Conservation (phyloP, 768 basidiomycete genomes). For the Tulasnella sp. region DNA sequence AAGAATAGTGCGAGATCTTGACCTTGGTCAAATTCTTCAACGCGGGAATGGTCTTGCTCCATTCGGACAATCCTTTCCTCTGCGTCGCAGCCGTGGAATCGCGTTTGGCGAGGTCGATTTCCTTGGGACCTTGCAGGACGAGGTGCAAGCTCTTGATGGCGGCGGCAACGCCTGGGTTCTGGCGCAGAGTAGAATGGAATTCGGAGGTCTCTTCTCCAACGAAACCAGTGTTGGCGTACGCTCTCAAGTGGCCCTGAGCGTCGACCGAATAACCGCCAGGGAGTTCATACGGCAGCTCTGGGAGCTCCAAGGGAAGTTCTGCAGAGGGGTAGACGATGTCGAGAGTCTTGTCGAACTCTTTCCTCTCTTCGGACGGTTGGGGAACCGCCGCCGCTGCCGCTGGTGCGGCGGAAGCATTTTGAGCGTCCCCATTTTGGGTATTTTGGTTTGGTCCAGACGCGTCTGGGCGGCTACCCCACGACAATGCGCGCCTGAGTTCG, state of each 20-base stretch:
- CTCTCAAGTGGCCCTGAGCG: neutral
- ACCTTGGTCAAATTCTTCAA: neutral
- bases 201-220: neutral
- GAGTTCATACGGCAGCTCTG: conserved; percentile 8
- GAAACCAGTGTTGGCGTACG: neutral
- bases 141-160: conserved; percentile 7
- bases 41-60: conserved; percentile 19
- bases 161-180: neutral
- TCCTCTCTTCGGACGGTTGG: neutral
- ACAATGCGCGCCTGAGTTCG: neutral
- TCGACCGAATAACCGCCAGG: neutral
- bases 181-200: conserved; percentile 1
- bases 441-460: neutral
- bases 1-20: conserved; percentile 4
- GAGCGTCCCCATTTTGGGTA: neutral
- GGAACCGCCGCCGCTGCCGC: neutral
- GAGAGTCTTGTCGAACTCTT: conserved; percentile 5
- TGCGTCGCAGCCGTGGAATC: conserved; percentile 7
- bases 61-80: conserved; percentile 15
- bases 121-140: conserved; percentile 11
- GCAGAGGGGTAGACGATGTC: neutral
- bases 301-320: neutral
- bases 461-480: neutral
- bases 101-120: neutral
- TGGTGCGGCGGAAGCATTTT: neutral